Evolutionary conservation across 768 basidiomycete species (phyloP), one percentile per base, ranked within the genome.

Genomic region (Phanerodontia chrysosporium): DNA sequence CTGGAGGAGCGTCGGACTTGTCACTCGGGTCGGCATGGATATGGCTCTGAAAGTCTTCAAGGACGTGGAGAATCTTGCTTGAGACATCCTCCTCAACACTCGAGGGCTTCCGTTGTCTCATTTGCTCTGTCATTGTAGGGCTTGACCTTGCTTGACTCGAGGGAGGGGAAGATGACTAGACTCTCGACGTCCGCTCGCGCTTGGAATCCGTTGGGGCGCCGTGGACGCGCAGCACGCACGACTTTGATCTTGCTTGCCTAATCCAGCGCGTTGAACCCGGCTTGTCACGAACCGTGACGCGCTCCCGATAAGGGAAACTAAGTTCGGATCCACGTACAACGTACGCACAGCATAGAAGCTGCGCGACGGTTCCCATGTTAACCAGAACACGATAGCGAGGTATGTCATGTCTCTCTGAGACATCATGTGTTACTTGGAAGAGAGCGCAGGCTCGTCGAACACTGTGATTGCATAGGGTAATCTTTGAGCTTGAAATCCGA

Each of bases 21-120:
- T 57, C 60, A 28, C 53, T 27, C 8, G 49, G 46, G 45, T 61
- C 60, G 42, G 54, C 45, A 46, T 61, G 60, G 22, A 61, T 36
- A 18, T 55, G 60, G 14, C 42, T 30, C 39, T 61, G 51, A 48
- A 61, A 46, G 12, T 57, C 49, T 28, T 56, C 60, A 12, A 61
- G 49, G 28, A 29, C 29, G n/a, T 51, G 45, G 16, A 55, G 28
- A 28, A 59, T 9, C 5, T 14, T 39, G 10, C 16, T 18, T 7
- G 39, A 18, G 8, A 42, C 16, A 18, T 42, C 39, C 18, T 36
- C 29, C 24, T n/a, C 46, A 7, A 21, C 21, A 25, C 35, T 27
- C 16, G 25, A 14, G n/a, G 29, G 27, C 18, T 7, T 24, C 44
- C 58, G 36, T 22, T 42, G 59, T 30, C 36, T 39, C 18, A 60